Percentiles rank a stretch among this genome's conserved stretches.
Conservation (phyloP, 768 basidiomycete species). For the Scleroderma bovista region DNA sequence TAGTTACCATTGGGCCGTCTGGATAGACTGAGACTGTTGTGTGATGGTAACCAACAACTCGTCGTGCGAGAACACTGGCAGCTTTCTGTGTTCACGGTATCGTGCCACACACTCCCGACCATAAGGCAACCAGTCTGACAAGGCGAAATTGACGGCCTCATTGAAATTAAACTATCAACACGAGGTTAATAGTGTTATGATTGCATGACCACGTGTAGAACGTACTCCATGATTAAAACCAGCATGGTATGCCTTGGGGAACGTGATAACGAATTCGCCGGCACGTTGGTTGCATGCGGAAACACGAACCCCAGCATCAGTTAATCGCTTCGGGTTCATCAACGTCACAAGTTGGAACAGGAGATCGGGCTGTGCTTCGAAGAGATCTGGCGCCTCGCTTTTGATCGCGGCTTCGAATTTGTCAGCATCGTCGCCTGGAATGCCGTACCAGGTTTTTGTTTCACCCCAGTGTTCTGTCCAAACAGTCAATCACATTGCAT, state of each 20-base stretch:
- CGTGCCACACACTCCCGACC: slow-evolving; percentile 86
- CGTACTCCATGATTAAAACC: slow-evolving; percentile 97
- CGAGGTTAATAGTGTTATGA: slow-evolving; percentile 15
- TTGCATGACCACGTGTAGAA: slow-evolving; percentile 25
- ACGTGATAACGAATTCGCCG: slow-evolving; percentile 96
- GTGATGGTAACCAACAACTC: slow-evolving; percentile 97
- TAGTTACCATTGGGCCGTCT: slow-evolving; percentile 86
- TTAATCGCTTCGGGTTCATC: slow-evolving; percentile 89
- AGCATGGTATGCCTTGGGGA: slow-evolving; percentile 96
- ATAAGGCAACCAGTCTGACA: slow-evolving; percentile 89
- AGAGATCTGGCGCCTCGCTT: slow-evolving; percentile 93
- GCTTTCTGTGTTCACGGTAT: slow-evolving; percentile 86
- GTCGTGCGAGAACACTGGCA: slow-evolving; percentile 97
- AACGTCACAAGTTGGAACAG: slow-evolving; percentile 96
- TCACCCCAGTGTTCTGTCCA: slow-evolving; percentile 94
- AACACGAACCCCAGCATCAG: slow-evolving; percentile 85
- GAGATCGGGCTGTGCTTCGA: slow-evolving; percentile 95
- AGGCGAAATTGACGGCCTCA: slow-evolving; percentile 97
- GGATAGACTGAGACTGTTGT: slow-evolving; percentile 88
- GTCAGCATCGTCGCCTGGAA: slow-evolving; percentile 92
- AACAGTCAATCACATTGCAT: slow-evolving; percentile 21
- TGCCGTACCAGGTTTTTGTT: slow-evolving; percentile 99
- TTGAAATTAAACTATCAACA: slow-evolving; percentile 86
- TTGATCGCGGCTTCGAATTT: slow-evolving; percentile 96
- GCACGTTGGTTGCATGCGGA: slow-evolving; percentile 95